Base-by-base conservation (phyloP, 179 eudicot genomes). In the Kewa caespitosa region DNA sequence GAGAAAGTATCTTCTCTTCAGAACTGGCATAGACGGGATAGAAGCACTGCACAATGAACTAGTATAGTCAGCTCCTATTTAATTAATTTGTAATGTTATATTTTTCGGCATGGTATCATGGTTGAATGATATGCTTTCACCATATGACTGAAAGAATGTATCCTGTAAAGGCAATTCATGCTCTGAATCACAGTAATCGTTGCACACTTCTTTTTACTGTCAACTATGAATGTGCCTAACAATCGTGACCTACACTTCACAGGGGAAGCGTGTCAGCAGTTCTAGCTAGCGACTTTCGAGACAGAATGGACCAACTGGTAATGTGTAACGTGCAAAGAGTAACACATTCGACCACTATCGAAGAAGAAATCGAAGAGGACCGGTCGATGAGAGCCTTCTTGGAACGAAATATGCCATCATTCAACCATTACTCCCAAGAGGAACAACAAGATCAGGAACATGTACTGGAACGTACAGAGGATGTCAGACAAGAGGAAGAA, bases 251-350 rank as follows among this genome's bases (percentile, higher is more conserved):
- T 6, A 15, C 46, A 46, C 32, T 38, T 2, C 25, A 36, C 85
- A 92, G 98, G 76, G 87, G 84, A 81, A 89, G 87, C 71, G 98
- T 94, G 6, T 85, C 98, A 38, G 73, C 72, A 12, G 91, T 90
- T 79, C 87, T 94, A 43, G 83, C 87, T 10, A 90, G 98, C 79
- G 89, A 70, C 61, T 81, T 90, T 76, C 85, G 89, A 48, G 88
- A 87, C 6, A 79, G 70, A 66, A 88, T 91, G 87, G 98, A 94
- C 61, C 80, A 39, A 43, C 28, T 94, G 66, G 85, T 94, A 84
- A 73, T 80, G 70, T 82, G 83, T 36, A 87, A 84, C 36, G 22
- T 79, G n/a, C 85, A 86, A 79, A 76, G 85, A 76, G 80, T 41
- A 64, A 67, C 30, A 1, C 31, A 67, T 73, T n/a, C 65, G n/a